Conservation (phyloP, 2,329 filamentous ascomycete genomes). For the Aspergillus sp. region DNA sequence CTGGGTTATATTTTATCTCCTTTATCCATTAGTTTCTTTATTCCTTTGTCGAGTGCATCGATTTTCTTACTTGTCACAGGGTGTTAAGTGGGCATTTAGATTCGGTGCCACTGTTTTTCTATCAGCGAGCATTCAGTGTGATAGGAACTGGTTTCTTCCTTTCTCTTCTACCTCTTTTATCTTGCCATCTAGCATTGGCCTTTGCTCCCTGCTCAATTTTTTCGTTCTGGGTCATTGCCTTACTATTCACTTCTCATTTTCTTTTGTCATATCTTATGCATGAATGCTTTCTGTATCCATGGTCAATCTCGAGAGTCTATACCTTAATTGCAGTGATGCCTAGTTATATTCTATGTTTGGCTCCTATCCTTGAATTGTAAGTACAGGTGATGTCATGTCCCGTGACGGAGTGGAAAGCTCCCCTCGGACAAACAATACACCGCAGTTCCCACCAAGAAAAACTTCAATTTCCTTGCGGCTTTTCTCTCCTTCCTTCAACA, state of each 20-base stretch:
- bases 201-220: slow-evolving; percentile 10
- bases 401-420: not conserved
- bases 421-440: slow-evolving; percentile 8
- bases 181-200: slow-evolving; percentile 10
- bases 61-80: slow-evolving; percentile 13
- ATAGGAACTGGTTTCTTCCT: slow-evolving; percentile 12
- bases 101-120: slow-evolving; percentile 18
- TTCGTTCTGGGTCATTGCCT: not conserved
- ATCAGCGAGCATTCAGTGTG: slow-evolving; percentile 31
- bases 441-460: slow-evolving; percentile 1
- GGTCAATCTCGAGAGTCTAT: slow-evolving; percentile 21
- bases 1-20: too few species aligned
- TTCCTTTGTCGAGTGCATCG: slow-evolving; percentile 12
- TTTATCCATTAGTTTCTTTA: slow-evolving; percentile 6
- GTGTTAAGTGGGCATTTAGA: slow-evolving; percentile 28
- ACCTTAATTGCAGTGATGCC: slow-evolving; percentile 14
- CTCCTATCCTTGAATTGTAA: not conserved
- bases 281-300: slow-evolving; percentile 23
- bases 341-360: slow-evolving; percentile 8
- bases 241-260: slow-evolving; percentile 8
- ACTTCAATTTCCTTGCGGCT: slow-evolving; percentile 7
- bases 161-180: slow-evolving; percentile 4
- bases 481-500: slow-evolving; percentile 3
- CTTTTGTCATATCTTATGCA: slow-evolving; percentile 12
- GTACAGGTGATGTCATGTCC: not conserved